Base-by-base conservation (phyloP, 2,329 filamentous ascomycete genomes). In the Alternaria atra region DNA sequence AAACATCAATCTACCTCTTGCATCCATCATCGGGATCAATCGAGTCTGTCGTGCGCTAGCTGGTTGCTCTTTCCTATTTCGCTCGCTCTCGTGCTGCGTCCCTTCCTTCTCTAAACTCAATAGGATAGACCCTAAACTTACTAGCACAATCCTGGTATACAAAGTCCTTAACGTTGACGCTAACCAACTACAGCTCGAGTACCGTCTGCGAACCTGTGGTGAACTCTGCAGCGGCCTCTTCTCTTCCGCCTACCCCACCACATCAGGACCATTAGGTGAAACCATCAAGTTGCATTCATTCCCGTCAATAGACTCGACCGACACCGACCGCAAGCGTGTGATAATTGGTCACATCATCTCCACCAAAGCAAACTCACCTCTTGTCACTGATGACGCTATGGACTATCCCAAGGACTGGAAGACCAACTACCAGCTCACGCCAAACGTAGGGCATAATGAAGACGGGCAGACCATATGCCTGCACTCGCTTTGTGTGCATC, bases 171-270 rank as follows among this genome's bases (percentile, higher is more conserved):
- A 20, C 6, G 12, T 64, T 51, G 10, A 17, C 37, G 52, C 44
- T 68, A 55, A 70, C 60, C 29, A 44, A 15, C 34, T 29, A 39
- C 73, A 94, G 91, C 88, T 95, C 72, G 81, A 86, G 58, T 96
- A 96, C 79, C 90, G 92, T 63, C 86, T 97, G 27, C 86, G 84
- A 27, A 85, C 83, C 72, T 94, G 91, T 75, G 89, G 91, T 39
- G 91, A 94, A 73, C 85, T 97, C 56, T 90, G 87, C 75, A 83
- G 94, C 53, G 94, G 93, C 29, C 80, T 97, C 56, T 97, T 94
- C 82, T 91, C 90, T 66, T 90, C 88, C 13, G 84, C 87, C 13
- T 85, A 91, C 74, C 67, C 80, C 78, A 86, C 85, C 62, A 76
- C 83, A 13, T 52, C 68, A 27, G 69, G 67, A 9, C 60, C 73